phyloP scores from a whole-genome alignment of 1,284 basidiomycete genomes.

The Ustilago trichophora region DNA sequence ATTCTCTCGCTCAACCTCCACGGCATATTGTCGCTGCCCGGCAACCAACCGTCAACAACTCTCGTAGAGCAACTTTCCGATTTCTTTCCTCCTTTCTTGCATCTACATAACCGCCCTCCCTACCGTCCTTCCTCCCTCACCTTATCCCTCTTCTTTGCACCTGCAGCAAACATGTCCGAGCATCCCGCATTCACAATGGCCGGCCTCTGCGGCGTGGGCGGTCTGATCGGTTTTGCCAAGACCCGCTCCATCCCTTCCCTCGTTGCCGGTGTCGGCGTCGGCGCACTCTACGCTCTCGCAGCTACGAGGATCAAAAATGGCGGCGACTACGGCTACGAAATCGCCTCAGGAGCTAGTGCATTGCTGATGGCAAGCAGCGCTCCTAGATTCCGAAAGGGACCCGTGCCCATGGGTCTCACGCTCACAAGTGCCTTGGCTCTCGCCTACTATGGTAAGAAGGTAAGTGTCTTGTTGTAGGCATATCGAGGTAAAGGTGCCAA shows the following conservation, averaged over 20 bases:
- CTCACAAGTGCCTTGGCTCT: constrained; percentile 74
- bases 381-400: constrained; percentile 79
- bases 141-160: too few relatives aligned
- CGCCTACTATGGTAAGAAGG: constrained; percentile 76
- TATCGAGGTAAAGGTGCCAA: too few relatives aligned
- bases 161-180: constrained; percentile 79
- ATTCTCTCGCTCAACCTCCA: not conserved
- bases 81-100: too few relatives aligned
- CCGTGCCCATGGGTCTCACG: constrained; percentile 77
- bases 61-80: too few relatives aligned
- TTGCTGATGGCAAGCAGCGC: constrained; percentile 80
- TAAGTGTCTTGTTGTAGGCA: too few relatives aligned
- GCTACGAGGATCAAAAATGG: constrained; percentile 74
- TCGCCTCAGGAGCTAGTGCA: constrained; percentile 75
- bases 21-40: too few relatives aligned
- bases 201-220: constrained; percentile 76
- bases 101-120: too few relatives aligned
- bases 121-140: too few relatives aligned
- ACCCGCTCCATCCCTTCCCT: constrained; percentile 72
- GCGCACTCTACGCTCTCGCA: constrained; percentile 70
- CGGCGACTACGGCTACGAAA: constrained; percentile 76
- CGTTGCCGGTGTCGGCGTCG: constrained; percentile 81
- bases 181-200: constrained; percentile 83
- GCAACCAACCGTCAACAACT: too few relatives aligned
- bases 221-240: constrained; percentile 70